Evolutionary conservation across 1,284 basidiomycete genomes (phyloP), one percentile per base, ranked within the genome.

Genomic region (Cystobasidium pallidum): DNA sequence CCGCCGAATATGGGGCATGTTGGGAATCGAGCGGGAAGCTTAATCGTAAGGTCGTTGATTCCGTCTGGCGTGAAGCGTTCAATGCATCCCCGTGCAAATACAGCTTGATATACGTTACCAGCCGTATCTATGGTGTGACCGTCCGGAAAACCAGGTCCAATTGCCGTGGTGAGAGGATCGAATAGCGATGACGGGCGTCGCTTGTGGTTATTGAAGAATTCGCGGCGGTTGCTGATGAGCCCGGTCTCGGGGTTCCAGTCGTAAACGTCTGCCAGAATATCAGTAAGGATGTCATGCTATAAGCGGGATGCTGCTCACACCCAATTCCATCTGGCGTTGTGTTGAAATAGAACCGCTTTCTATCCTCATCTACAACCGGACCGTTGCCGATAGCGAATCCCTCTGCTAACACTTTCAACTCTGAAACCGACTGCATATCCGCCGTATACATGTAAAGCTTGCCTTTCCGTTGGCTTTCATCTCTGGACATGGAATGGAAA

Each of bases 41-140:
- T 51, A 28, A 73, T 68, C 8, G 39, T 67, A n/a, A 73, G 51
- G 36, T 73, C 72, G 41, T 68, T 47, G 24, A 61, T 30, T 11
- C 72, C 72, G 19, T 67, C 65, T 4, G 72, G 72, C 8, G 72
- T 73, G 36, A 73, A 73, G 49, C 72, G 72, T 52, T 73, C 72
- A 8, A 73, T 62, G 21, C 43, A 15, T 1, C 65, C 55, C 17
- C 54, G 0, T 4, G 30, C 54, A 45, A 73, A 73, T 11, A 62
- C 49, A 24, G 72, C 66, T 55, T 73, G 72, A 41, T 73, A 73
- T 10, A 73, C 36, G 34, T 68, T 67, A 24, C 72, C 72, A 21
- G 49, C 45, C 19, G 30, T 24, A 39, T 71, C 68, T 10, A 71
- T 21, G 3, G 68, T 64, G 21, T 45, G 59, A 8, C 64, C 64